These are phyloP conservation scores for Naganishia sp. DNA, from an alignment of 1,284 basidiomycete species.

Conservation along the genomic window DNA sequence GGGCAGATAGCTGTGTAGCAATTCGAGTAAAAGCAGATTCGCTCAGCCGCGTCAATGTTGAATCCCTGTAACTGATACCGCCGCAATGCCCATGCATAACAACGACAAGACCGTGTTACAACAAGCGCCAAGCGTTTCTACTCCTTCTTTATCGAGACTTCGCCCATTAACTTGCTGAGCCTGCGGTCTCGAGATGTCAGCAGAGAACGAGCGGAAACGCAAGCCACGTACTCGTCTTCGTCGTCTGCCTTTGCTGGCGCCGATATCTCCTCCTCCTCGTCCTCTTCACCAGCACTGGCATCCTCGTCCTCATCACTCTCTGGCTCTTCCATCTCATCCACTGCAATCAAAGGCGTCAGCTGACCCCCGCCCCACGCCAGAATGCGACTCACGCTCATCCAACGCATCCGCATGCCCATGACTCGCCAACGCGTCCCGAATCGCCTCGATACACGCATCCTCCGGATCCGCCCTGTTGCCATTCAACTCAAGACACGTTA, in stretches of 20 bases:
- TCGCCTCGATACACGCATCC: constrained; percentile 68
- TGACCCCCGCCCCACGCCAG: background rate
- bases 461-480: constrained; percentile 84
- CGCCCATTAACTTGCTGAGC: constrained; percentile 24
- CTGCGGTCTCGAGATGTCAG: background rate
- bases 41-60: too few species aligned
- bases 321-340: constrained; percentile 64
- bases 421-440: constrained; percentile 66
- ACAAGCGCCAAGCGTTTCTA: background rate
- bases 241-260: constrained; percentile 14
- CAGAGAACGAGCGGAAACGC: background rate
- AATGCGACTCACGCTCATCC: constrained; percentile 60
- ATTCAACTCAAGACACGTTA: constrained; percentile 76
- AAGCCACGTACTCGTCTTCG: constrained; percentile 25
- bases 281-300: constrained; percentile 51
- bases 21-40: too few species aligned
- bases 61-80: background rate
- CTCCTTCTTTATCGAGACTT: constrained; percentile 22
- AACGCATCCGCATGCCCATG: constrained; percentile 80
- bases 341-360: constrained; percentile 15
- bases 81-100: too few species aligned
- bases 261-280: constrained; percentile 35
- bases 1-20: too few species aligned
- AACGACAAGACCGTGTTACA: too few species aligned
- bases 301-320: constrained; percentile 57